phyloP scores from a whole-genome alignment of 208 protist genomes.

The Naegleria fowleri region DNA sequence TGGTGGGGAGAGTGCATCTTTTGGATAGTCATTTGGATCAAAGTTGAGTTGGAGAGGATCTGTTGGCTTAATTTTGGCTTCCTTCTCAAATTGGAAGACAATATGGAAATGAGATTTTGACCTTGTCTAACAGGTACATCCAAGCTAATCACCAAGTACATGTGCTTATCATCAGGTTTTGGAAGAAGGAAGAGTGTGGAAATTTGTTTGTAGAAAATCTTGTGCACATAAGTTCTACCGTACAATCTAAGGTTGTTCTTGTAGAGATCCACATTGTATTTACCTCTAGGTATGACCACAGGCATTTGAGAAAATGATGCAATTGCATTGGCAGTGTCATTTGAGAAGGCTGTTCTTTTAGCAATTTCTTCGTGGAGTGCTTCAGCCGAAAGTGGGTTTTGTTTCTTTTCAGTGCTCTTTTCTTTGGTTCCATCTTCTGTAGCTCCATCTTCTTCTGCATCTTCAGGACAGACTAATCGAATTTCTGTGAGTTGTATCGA shows the following conservation, averaged over 20 bases:
- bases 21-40: neutral
- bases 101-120: neutral
- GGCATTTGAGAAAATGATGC: neutral
- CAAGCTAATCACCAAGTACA: slow-evolving; percentile 5
- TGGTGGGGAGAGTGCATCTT: neutral
- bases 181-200: neutral
- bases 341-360: too few relatives aligned
- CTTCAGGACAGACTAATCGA: neutral
- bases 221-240: neutral
- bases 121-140: neutral
- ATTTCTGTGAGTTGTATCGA: neutral
- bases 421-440: neutral
- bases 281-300: neutral
- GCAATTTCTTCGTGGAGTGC: neutral
- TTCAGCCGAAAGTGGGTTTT: neutral
- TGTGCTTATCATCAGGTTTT: slow-evolving; percentile 8
- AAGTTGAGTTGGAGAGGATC: neutral
- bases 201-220: neutral
- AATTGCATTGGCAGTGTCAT: neutral
- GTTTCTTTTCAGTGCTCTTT: neutral
- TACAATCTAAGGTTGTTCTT: neutral
- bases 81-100: neutral
- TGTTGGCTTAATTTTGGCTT: neutral
- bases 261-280: slow-evolving; percentile 8
- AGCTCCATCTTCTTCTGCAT: too few relatives aligned